Evolutionary conservation across 257 asterid species (phyloP).

Genomic region (Cruciata laevipes): DNA sequence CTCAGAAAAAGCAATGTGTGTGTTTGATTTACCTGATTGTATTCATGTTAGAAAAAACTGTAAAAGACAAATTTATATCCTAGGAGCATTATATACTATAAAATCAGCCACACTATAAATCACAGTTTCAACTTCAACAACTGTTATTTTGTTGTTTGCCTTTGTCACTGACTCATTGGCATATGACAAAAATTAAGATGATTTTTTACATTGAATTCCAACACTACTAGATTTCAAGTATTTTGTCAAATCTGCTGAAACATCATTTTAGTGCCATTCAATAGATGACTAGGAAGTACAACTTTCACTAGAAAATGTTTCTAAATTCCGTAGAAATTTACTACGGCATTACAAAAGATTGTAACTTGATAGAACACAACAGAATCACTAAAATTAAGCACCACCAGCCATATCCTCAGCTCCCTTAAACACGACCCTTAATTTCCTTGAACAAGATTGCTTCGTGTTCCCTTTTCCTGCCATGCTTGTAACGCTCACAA

Average conservation of each 20-base stretch:
- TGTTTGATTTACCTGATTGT: neutral
- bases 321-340: neutral
- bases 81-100: too few species aligned
- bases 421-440: too few species aligned
- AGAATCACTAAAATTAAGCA: constrained; percentile 28
- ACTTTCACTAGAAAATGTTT: neutral
- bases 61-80: too few species aligned
- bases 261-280: neutral
- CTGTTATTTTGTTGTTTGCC: too few species aligned
- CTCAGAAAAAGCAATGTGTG: neutral
- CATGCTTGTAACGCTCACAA: constrained; percentile 69
- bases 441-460: constrained; percentile 79
- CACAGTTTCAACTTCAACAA: neutral
- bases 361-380: neutral
- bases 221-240: neutral
- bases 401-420: constrained; percentile 78
- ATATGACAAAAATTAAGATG: too few species aligned
- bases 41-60: too few species aligned
- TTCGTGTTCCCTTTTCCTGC: constrained; percentile 71
- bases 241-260: neutral
- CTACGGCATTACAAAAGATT: neutral
- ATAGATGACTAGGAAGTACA: too few species aligned
- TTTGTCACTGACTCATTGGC: too few species aligned
- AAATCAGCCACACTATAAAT: neutral
- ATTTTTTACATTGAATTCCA: too few species aligned